These are phyloP conservation scores for Cladosporium velox DNA, from an alignment of 2,329 filamentous ascomycete genomes.

Conservation along the genomic window DNA sequence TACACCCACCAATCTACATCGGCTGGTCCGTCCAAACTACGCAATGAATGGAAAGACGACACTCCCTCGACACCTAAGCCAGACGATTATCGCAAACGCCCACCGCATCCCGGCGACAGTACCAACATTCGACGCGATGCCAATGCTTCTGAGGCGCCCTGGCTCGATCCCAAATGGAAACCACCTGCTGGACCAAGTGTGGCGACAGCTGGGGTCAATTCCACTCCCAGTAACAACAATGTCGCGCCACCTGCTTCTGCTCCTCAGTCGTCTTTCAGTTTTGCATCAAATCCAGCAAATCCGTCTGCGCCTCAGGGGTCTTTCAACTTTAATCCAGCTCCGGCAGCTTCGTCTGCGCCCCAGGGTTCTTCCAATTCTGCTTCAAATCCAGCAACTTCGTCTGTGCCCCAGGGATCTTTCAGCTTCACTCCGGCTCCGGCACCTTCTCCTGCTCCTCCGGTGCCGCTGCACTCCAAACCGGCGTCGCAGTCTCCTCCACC, in stretches of 20 bases:
- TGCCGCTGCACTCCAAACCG: not conserved
- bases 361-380: not conserved
- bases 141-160: slow-evolving; percentile 30
- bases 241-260: not conserved
- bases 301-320: too few species aligned
- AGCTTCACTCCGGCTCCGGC: not conserved
- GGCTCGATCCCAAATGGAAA: slow-evolving; percentile 26
- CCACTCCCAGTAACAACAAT: not conserved
- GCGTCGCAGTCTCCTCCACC: not conserved
- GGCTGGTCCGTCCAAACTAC: not conserved
- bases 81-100: not conserved
- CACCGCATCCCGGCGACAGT: not conserved
- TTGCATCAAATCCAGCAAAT: too few species aligned
- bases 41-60: not conserved
- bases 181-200: not conserved
- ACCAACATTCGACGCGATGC: not conserved
- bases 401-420: not conserved
- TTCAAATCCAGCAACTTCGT: not conserved
- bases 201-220: not conserved
- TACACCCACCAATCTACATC: not conserved
- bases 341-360: too few species aligned
- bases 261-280: not conserved
- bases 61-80: not conserved
- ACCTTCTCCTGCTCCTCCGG: not conserved
- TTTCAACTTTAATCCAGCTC: too few species aligned